Evolutionary conservation across 2,329 filamentous ascomycete genomes (phyloP), one percentile per base, ranked within the genome.

Genomic region (Xylaria sp.): DNA sequence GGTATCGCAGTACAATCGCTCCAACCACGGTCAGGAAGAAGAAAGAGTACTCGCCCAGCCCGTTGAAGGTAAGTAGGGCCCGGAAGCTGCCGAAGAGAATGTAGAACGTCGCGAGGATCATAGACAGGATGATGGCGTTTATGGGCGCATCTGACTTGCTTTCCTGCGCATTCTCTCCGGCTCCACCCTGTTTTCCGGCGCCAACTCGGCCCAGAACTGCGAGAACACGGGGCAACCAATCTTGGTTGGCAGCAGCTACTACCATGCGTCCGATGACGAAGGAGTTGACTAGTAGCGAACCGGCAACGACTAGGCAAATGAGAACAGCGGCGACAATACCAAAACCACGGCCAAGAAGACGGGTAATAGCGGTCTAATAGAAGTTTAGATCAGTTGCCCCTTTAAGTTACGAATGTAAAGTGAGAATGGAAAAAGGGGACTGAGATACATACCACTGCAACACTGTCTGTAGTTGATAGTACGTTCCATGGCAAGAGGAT

Each of bases 21-120:
- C 84, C 84, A 0, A 86, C 66, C 0, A 86, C 83, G 0, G 84
- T 83, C 35, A 86, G 75, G 66, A 87, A 84, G 73, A 87, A 87
- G 71, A 87, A 87, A 0, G 84, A 80, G 68, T 83, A 87, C 65
- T 84, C 82, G 11, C 80, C 82, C 3, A 84, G 72, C 0, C 82
- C 82, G 55, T 83, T 84, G 64, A 85, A 85, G 0, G 83, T 86
- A 9, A 87, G 67, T 0, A 87, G 78, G 0, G 81, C 80, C 39
- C 84, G 79, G 73, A 87, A 87, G 69, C 78, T 83, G 16, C 84
- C 85, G 0, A 85, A 74, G 1, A 84, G 66, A 37, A 87, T 84
- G 69, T 87, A 87, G 1, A 85, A 58, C 0, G 82, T 69, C 0
- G 82, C 81, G 0, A 84, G 73, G 0, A 78, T 16, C 0, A 78